These are phyloP conservation scores for Suillus americanus DNA, from an alignment of 768 basidiomycete genomes.

Conservation along the genomic window DNA sequence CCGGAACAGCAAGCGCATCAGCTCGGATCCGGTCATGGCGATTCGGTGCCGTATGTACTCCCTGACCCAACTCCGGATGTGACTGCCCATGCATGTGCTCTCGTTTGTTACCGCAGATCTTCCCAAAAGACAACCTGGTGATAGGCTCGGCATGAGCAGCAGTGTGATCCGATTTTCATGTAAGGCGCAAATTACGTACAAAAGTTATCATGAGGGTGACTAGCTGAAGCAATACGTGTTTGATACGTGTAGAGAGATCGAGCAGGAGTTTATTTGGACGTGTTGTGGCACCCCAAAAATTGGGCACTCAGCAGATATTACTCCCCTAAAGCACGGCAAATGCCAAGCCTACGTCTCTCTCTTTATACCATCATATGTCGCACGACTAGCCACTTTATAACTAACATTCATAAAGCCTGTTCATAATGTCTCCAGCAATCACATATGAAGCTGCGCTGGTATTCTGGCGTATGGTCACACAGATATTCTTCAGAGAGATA, in stretches of 20 bases:
- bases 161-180: too few species aligned
- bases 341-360: neutral
- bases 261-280: neutral
- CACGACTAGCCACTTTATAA: conserved; percentile 12
- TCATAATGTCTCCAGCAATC: conserved; percentile 22
- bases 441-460: conserved; percentile 75
- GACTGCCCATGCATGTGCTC: neutral
- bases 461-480: conserved; percentile 84
- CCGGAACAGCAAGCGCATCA: neutral
- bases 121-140: neutral
- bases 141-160: too few species aligned
- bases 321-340: neutral
- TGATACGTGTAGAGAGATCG: too few species aligned
- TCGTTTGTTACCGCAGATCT: neutral
- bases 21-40: neutral
- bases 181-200: too few species aligned
- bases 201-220: too few species aligned
- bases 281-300: conserved; percentile 3
- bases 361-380: conserved; percentile 1
- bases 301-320: neutral
- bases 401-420: conserved; percentile 5
- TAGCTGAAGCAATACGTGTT: too few species aligned
- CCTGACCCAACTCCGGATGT: neutral
- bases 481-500: conserved; percentile 96
- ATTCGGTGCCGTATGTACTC: neutral